Evolutionary conservation across 83 land plant species (phyloP).

Genomic region (Thuja plicata): DNA sequence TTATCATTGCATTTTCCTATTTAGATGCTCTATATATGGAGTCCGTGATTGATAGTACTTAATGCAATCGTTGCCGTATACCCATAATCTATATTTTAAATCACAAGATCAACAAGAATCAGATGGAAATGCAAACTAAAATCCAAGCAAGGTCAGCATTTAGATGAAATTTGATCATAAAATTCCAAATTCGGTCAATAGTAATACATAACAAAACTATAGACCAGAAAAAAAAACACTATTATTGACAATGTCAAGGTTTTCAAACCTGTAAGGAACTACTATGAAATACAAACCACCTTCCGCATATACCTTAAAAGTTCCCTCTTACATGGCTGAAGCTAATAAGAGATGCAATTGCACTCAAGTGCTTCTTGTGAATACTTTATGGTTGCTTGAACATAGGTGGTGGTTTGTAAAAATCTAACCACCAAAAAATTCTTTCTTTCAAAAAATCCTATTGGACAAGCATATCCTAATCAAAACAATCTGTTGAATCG

Average conservation of each 20-base stretch:
- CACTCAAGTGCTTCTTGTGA: not conserved
- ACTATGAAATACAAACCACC: not conserved
- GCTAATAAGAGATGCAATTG: not conserved
- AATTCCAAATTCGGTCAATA: not conserved
- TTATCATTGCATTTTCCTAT: too few relatives aligned
- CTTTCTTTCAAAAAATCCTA: slow-evolving; percentile 38
- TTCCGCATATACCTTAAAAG: not conserved
- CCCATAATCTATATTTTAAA: not conserved
- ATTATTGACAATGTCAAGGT: not conserved
- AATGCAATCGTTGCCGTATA: too few relatives aligned
- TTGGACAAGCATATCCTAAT: slow-evolving; percentile 1
- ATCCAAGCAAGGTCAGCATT: not conserved
- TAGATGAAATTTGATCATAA: not conserved
- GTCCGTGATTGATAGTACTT: too few relatives aligned
- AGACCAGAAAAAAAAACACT: not conserved
- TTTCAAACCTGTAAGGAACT: not conserved
- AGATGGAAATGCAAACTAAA: not conserved
- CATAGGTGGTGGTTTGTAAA: slow-evolving; percentile 49
- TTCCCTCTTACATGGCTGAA: not conserved
- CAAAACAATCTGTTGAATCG: not conserved
- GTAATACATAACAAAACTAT: not conserved
- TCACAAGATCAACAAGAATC: not conserved
- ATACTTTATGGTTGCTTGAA: slow-evolving; percentile 54
- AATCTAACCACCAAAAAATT: slow-evolving; percentile 26
- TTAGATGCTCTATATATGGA: too few relatives aligned